phyloP scores from a whole-genome alignment of 495 filamentous ascomycete genomes.

The Penicillium silybi region DNA sequence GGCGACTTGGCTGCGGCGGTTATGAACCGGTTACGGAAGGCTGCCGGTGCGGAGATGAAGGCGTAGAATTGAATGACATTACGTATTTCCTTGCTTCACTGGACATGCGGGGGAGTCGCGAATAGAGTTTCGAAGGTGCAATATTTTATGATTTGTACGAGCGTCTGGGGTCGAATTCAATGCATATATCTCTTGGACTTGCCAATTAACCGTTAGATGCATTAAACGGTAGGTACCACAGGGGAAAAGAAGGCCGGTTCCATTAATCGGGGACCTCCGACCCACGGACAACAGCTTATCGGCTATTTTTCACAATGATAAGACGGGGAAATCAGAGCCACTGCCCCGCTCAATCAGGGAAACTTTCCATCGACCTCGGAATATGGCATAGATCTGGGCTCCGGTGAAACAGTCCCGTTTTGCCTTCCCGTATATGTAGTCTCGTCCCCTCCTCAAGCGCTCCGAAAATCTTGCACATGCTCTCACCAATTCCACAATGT shows the following conservation, averaged over 20 bases:
- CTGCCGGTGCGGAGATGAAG: constrained; percentile 54
- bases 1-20: constrained; percentile 86
- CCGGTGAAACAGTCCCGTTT: not conserved
- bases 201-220: not conserved
- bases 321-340: constrained; percentile 6
- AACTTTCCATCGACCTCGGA: not conserved
- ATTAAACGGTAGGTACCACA: not conserved
- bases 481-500: constrained; percentile 23
- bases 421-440: not conserved
- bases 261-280: constrained; percentile 20
- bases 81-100: constrained; percentile 7
- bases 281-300: constrained; percentile 5
- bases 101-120: not conserved
- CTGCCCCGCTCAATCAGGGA: constrained; percentile 11
- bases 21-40: constrained; percentile 94
- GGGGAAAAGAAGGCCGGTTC: not conserved
- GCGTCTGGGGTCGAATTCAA: not conserved
- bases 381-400: constrained; percentile 1
- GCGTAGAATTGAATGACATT: constrained; percentile 20
- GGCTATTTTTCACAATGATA: not conserved
- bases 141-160: not conserved
- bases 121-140: constrained; percentile 3
- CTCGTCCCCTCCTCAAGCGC: not conserved
- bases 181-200: constrained; percentile 14
- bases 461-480: not conserved